A percentile compares a stretch with the other conserved stretches of the same genome.
These are phyloP conservation scores for Colletotrichum theobromicola DNA, from an alignment of 2,329 filamentous ascomycete genomes.

Conservation along the genomic window DNA sequence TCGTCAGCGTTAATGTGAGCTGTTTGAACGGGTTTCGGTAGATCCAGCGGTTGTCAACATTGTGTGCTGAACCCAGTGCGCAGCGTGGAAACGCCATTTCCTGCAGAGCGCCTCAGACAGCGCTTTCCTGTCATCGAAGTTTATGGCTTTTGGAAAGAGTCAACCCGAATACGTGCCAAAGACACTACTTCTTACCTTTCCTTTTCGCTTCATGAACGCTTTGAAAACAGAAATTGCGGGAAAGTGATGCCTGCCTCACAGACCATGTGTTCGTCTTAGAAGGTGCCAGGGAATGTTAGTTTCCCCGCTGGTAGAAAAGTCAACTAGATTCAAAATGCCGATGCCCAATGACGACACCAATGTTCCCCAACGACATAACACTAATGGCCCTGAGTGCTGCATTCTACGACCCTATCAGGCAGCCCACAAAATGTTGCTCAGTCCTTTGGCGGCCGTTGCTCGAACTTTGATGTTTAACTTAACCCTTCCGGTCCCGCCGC, in stretches of 20 bases:
- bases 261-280: neutral
- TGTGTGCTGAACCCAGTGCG: neutral
- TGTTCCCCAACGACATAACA: neutral
- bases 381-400: neutral
- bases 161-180: neutral
- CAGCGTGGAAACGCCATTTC: neutral
- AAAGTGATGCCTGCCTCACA: neutral
- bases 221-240: neutral
- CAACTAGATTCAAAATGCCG: neutral
- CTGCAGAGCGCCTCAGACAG: neutral
- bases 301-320: neutral
- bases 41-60: neutral
- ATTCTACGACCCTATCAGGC: neutral
- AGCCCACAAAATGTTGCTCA: neutral
- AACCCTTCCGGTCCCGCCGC: neutral
- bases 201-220: neutral
- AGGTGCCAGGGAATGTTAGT: neutral
- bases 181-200: neutral
- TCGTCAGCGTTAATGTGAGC: no score
- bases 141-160: neutral
- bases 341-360: neutral
- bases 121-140: neutral
- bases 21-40: neutral
- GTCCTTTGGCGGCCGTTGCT: neutral
- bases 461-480: neutral